Percentiles rank a stretch among this genome's conserved stretches.
Evolutionary conservation across 495 filamentous ascomycete genomes (phyloP).

Genomic region (Saxophila tyrrhenica): DNA sequence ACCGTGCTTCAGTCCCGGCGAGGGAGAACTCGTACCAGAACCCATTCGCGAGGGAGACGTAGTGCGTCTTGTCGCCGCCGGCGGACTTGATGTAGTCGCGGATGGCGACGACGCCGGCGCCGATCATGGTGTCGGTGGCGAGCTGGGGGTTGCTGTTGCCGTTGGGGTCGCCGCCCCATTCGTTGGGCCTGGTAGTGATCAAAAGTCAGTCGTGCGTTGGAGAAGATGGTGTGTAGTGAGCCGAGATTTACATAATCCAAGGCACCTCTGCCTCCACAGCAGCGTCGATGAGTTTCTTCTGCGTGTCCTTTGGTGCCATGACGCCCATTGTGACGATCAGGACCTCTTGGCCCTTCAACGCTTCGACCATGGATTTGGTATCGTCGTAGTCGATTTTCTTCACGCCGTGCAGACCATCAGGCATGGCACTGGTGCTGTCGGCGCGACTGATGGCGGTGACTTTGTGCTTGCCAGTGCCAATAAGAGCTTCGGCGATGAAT

Average conservation of each 20-base stretch:
- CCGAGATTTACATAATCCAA: not conserved
- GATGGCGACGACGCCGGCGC: not conserved
- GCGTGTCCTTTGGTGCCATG: slow-evolving; percentile 23
- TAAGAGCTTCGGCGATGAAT: slow-evolving; percentile 39
- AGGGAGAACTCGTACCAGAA: slow-evolving; percentile 48
- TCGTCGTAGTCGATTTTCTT: slow-evolving; percentile 36
- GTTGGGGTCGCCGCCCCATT: slow-evolving; percentile 9
- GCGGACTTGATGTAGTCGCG: not conserved
- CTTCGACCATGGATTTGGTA: slow-evolving; percentile 32
- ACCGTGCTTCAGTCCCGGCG: slow-evolving; percentile 21
- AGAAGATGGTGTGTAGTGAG: too few relatives aligned
- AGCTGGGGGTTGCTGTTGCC: not conserved
- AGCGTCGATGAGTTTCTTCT: slow-evolving; percentile 42
- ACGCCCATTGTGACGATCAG: slow-evolving; percentile 47
- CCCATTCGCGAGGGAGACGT: slow-evolving; percentile 20
- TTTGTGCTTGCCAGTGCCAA: slow-evolving; percentile 39
- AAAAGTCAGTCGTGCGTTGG: not conserved
- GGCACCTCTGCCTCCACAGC: slow-evolving; percentile 25
- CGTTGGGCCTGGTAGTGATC: slow-evolving; percentile 32
- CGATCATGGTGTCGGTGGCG: not conserved
- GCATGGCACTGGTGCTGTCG: slow-evolving; percentile 31
- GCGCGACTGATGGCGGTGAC: slow-evolving; percentile 43
- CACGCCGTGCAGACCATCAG: slow-evolving; percentile 30
- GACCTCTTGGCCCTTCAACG: slow-evolving; percentile 41
- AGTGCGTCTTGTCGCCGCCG: slow-evolving; percentile 2